Evolutionary conservation across 345 rosid species (phyloP), one percentile per base, ranked within the genome.

Genomic region (Raphanus sativus): DNA sequence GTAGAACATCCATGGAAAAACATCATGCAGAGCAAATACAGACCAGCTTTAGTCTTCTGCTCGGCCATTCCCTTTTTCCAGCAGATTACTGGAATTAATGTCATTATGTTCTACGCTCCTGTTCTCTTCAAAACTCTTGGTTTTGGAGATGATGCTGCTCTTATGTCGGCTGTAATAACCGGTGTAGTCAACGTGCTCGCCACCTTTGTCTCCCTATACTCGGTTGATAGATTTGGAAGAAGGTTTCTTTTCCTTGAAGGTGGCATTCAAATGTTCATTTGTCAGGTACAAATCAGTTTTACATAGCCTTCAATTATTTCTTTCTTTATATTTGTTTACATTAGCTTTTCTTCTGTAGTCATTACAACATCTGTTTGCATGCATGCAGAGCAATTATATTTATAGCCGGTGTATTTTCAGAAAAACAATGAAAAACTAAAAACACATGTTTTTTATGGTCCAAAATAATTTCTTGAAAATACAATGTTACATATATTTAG

Each of bases 211-310:
- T 85, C 87, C 0, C 71, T 84, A 28, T 66, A 67, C 8, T 58
- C 73, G 0, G 83, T 67, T 5, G 85, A 85, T 59, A 83, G 70
- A 71, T 75, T 77, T 11, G 89, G 85, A 34, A 76, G 86, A 67
- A 61, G 87, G 50, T 65, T 79, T 6, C 77, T 86, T 69, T 86
- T 86, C 76, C 66, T 86, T 7, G 74, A 83, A 72, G 86, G 86
- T 62, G 89, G 87, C 6, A 33, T 45, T 12, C 85, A 84, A 45
- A 78, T 86, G 87, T 45, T 86, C 40, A 9, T 75, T 11, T 69
- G 76, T 16, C 85, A 82, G 83, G 83, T 33, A 24, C 12, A 80
- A 29, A 15, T 26, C 7, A 40, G 9, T 26, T 29, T 36, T 36
- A 36, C 11, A 36, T 33, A 36, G 0, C 11, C 42, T 2, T 36